Percentiles rank a stretch among this genome's conserved stretches.
These are phyloP conservation scores for Microbotryum saponariae DNA, from an alignment of 1,284 basidiomycete species.

Conservation along the genomic window DNA sequence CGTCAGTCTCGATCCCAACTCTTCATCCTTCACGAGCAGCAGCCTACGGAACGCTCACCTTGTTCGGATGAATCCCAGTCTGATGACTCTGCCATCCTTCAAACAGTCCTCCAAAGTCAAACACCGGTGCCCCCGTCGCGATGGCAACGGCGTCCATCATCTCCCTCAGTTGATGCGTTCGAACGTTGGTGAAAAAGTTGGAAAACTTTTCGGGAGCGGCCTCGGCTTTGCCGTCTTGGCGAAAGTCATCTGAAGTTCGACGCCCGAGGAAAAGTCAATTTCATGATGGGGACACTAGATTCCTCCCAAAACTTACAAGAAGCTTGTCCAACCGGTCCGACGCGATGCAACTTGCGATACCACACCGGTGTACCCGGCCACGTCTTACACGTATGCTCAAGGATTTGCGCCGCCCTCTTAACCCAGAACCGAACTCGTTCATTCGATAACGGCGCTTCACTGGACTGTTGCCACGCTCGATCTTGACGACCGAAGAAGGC, in stretches of 20 bases:
- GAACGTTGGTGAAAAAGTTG: slow-evolving; percentile 36
- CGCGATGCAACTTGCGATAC: slow-evolving; percentile 33
- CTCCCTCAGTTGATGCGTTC: slow-evolving; percentile 34
- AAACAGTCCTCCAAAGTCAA: slow-evolving; percentile 35
- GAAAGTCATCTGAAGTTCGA: slow-evolving; percentile 26
- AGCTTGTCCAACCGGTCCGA: slow-evolving; percentile 31
- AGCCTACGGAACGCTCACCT: slow-evolving; percentile 13
- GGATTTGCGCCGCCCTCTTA: slow-evolving; percentile 20
- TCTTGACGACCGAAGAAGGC: slow-evolving; percentile 37
- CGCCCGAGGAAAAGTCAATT: not conserved
- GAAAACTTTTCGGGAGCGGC: slow-evolving; percentile 24
- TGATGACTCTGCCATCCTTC: slow-evolving; percentile 35
- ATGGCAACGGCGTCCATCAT: slow-evolving; percentile 33
- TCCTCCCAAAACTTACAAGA: slow-evolving; percentile 12
- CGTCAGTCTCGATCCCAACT: not conserved
- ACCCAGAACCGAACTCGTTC: slow-evolving; percentile 35
- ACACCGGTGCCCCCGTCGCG: slow-evolving; percentile 29
- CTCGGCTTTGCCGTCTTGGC: slow-evolving; percentile 17
- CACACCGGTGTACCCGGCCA: slow-evolving; percentile 34
- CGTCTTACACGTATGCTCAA: slow-evolving; percentile 26
- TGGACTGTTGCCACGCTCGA: slow-evolving; percentile 23
- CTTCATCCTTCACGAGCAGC: too few species aligned
- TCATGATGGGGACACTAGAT: not conserved
- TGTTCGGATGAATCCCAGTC: slow-evolving; percentile 34
- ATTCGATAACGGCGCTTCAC: slow-evolving; percentile 31